A percentile compares a stretch with the other conserved stretches of the same genome.
Evolutionary conservation across 2,329 filamentous ascomycete genomes (phyloP).

Genomic region (Corinectria fuckeliana): DNA sequence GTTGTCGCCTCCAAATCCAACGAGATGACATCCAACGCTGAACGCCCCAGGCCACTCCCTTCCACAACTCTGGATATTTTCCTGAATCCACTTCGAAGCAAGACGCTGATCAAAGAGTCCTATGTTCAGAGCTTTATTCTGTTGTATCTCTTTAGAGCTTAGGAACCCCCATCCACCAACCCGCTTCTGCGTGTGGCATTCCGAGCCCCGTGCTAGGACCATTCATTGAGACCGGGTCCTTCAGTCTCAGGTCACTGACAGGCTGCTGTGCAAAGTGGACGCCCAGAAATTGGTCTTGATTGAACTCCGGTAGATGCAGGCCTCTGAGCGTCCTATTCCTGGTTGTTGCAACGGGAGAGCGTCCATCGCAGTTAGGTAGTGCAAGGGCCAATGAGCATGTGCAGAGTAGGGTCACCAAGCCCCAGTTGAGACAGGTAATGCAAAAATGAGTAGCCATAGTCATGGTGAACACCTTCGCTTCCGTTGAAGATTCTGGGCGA

Average conservation of each 20-base stretch:
- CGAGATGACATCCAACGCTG: background rate
- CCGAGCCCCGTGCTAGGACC: background rate
- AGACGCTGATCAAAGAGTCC: background rate
- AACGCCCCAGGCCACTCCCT: background rate
- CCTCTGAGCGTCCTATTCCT: background rate
- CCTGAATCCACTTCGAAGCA: background rate
- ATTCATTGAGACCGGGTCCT: background rate
- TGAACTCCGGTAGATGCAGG: background rate
- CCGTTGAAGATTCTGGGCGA: background rate
- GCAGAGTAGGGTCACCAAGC: background rate
- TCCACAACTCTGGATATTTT: background rate
- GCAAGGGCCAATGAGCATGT: background rate
- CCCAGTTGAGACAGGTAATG: background rate
- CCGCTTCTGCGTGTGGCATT: background rate
- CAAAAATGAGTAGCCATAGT: background rate
- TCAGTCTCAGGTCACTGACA: background rate
- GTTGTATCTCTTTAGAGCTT: background rate
- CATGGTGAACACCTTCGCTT: background rate
- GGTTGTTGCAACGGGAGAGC: background rate
- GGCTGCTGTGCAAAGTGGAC: background rate
- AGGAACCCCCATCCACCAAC: background rate
- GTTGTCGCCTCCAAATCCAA: background rate
- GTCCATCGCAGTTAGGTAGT: background rate
- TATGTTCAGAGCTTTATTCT: background rate
- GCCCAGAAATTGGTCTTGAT: background rate